These are phyloP conservation scores for Schwanniomyces polymorphus DNA, from an alignment of 805 yeast species.

Conservation along the genomic window DNA sequence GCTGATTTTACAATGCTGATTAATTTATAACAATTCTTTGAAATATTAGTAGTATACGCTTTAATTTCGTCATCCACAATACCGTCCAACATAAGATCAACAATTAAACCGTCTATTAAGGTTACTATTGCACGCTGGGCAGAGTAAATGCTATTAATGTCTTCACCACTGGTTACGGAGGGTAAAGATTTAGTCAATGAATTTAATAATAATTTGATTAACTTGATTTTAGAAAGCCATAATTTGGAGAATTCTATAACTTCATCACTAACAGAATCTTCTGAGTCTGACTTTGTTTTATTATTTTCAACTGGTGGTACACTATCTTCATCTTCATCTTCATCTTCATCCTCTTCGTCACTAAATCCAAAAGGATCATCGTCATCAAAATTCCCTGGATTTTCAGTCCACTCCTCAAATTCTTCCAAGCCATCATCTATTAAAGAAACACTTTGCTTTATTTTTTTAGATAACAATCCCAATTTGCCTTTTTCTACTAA, in stretches of 20 bases:
- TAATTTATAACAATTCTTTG: constrained; percentile 25
- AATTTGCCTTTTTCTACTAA: constrained; percentile 50
- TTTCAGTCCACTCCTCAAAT: constrained; percentile 65
- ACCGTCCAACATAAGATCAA: constrained; percentile 52
- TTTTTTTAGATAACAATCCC: constrained; percentile 49
- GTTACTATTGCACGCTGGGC: constrained; percentile 45
- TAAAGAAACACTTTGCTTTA: constrained; percentile 45
- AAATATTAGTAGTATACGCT: constrained; percentile 20
- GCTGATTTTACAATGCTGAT: constrained; percentile 43
- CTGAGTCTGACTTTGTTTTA: constrained; percentile 15
- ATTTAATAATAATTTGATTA: constrained; percentile 57
- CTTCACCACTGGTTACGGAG: constrained; percentile 35
- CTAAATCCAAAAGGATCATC: constrained; percentile 53
- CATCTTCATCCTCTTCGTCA: constrained; percentile 35
- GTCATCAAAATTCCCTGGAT: constrained; percentile 47
- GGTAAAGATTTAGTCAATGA: constrained; percentile 63
- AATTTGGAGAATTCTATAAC: constrained; percentile 40
- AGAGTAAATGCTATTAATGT: constrained; percentile 47
- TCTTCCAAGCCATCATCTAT: constrained; percentile 68
- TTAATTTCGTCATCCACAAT: constrained; percentile 38
- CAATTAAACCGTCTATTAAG: constrained; percentile 57
- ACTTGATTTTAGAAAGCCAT: constrained; percentile 55
- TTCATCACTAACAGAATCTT: constrained; percentile 24
- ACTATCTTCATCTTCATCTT: constrained; percentile 22
- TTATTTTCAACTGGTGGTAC: constrained; percentile 9